Evolutionary conservation across 257 asterid genomes (phyloP).

Genomic region (Solanum sejunctum): DNA sequence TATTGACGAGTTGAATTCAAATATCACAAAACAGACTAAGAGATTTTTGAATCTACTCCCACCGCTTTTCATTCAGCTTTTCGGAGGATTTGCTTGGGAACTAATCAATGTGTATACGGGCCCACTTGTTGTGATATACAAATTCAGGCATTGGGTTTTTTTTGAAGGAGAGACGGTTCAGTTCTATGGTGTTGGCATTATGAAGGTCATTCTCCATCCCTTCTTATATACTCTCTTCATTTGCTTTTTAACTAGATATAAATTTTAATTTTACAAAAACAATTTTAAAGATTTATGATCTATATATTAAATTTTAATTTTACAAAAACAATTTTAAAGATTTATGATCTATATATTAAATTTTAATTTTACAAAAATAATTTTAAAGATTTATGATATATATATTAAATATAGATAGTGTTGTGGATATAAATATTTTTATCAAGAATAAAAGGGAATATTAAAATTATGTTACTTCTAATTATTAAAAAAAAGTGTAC

Average conservation of each 20-base stretch:
- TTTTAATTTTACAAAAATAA: too few relatives aligned
- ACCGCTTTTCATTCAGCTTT: conserved; percentile 48
- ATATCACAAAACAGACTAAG: conserved; percentile 66
- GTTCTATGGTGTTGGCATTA: conserved; percentile 51
- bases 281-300: too few relatives aligned
- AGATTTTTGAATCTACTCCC: conserved; percentile 74
- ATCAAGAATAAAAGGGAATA: not conserved
- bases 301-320: too few relatives aligned
- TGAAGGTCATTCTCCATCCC: conserved; percentile 27
- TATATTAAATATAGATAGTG: too few relatives aligned
- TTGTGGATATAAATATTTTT: too few relatives aligned
- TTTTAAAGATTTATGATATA: too few relatives aligned
- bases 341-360: too few relatives aligned
- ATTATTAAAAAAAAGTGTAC: too few relatives aligned
- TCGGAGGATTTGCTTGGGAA: conserved; percentile 92
- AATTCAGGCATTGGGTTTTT: conserved; percentile 88
- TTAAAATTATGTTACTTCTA: too few relatives aligned
- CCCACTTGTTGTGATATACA: conserved; percentile 61
- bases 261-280: too few relatives aligned
- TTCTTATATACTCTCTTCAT: not conserved
- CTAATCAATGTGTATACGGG: conserved; percentile 48
- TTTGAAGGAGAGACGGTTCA: conserved; percentile 75
- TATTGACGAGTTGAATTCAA: conserved; percentile 62
- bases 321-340: too few relatives aligned
- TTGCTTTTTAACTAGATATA: not conserved